phyloP scores from a whole-genome alignment of 176 grass and related monocot species.

The Triticum timopheevii region DNA sequence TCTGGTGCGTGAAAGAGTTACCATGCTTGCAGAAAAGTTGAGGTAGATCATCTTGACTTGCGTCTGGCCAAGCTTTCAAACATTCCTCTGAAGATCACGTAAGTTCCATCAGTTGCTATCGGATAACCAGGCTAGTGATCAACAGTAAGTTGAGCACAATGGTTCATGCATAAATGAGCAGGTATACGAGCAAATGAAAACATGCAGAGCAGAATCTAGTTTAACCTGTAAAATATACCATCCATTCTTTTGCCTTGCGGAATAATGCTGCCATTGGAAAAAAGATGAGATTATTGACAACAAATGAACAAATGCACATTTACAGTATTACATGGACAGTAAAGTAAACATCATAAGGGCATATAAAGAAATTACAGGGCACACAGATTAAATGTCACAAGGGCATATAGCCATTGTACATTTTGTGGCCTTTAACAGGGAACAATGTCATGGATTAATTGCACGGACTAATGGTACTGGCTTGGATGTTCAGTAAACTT shows the following conservation, averaged over 20 bases:
- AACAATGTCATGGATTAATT: not conserved
- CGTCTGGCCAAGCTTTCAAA: not conserved
- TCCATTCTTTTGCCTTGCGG: not conserved
- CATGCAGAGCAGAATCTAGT: not conserved
- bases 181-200: not conserved
- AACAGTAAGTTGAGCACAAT: not conserved
- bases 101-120: not conserved
- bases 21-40: not conserved
- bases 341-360: not conserved
- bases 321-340: not conserved
- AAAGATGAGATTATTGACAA: not conserved
- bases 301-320: not conserved
- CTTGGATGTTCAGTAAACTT: constrained; percentile 1
- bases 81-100: not conserved
- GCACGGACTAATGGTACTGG: not conserved
- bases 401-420: not conserved
- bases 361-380: not conserved
- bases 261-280: not conserved
- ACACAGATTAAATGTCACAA: not conserved
- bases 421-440: not conserved
- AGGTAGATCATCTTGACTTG: not conserved
- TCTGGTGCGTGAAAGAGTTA: not conserved
- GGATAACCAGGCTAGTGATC: not conserved
- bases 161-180: not conserved
- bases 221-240: not conserved